phyloP scores from a whole-genome alignment of 2,329 filamentous ascomycete genomes.

The Cordyceps militaris region DNA sequence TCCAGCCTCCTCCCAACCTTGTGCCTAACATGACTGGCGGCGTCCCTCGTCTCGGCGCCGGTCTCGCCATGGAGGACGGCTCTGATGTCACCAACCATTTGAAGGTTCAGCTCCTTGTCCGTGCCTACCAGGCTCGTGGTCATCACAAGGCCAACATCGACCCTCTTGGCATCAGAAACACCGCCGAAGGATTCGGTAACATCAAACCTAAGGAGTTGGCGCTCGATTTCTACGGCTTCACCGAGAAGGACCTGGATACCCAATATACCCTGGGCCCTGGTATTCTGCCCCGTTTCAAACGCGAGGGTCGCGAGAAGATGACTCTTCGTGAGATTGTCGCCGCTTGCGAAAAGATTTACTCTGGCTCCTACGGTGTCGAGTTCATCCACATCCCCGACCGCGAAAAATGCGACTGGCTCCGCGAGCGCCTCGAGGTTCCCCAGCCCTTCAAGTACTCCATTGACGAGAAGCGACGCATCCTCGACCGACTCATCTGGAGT shows the following conservation, averaged over 20 bases:
- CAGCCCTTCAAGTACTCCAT: conserved; percentile 95
- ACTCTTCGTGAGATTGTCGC: conserved; percentile 88
- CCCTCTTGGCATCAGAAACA: conserved; percentile 82
- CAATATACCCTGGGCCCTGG: conserved; percentile 90
- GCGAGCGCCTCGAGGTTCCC: conserved; percentile 89
- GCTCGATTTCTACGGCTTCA: conserved; percentile 91
- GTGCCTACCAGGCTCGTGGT: conserved; percentile 94
- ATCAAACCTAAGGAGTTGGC: conserved; percentile 86
- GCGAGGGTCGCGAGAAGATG: conserved; percentile 87
- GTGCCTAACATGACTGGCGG: conserved; percentile 75
- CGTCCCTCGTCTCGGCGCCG: conserved; percentile 65
- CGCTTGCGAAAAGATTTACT: conserved; percentile 92
- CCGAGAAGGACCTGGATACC: conserved; percentile 84
- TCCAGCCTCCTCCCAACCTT: conserved; percentile 89
- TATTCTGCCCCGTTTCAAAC: conserved; percentile 90
- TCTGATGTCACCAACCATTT: conserved; percentile 90
- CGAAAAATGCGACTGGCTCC: conserved; percentile 96
- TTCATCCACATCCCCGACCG: conserved; percentile 98
- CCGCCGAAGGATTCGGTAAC: conserved; percentile 70
- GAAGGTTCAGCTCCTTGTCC: conserved; percentile 94
- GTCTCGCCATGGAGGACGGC: conserved; percentile 59
- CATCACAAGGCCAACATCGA: conserved; percentile 99
- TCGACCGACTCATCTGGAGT: conserved; percentile 97
- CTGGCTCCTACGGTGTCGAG: conserved; percentile 93
- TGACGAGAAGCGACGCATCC: conserved; percentile 95